These are phyloP conservation scores for Penicillium chermesinum DNA, from an alignment of 495 filamentous ascomycete species.

Conservation along the genomic window DNA sequence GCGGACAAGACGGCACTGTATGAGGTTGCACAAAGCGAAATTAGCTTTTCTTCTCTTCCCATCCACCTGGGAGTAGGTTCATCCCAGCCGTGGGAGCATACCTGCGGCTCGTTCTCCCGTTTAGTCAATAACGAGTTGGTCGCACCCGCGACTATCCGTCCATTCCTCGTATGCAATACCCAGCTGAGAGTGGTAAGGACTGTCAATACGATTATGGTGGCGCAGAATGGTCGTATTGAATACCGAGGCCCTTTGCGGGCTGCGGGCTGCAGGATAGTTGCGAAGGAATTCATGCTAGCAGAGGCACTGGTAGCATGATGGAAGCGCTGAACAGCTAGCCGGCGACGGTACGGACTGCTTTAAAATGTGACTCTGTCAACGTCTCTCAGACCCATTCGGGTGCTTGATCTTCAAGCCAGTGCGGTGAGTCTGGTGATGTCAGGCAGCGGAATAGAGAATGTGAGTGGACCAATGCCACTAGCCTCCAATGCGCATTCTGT, in stretches of 20 bases:
- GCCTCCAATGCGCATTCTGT: not conserved
- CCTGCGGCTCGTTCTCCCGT: constrained; percentile 33
- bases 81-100: constrained; percentile 15
- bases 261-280: constrained; percentile 20
- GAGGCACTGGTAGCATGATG: constrained; percentile 27
- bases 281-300: constrained; percentile 23
- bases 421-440: constrained; percentile 27
- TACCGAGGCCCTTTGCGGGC: constrained; percentile 27
- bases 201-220: constrained; percentile 28
- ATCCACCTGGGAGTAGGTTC: not conserved
- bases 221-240: constrained; percentile 36
- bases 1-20: constrained; percentile 77
- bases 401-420: constrained; percentile 6
- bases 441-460: constrained; percentile 12
- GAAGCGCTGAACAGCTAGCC: not conserved
- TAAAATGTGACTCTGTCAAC: not conserved
- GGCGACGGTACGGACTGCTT: not conserved
- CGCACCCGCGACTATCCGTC: constrained; percentile 3
- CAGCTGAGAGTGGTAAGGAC: constrained; percentile 25
- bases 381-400: not conserved
- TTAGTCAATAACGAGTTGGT: constrained; percentile 13
- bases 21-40: constrained; percentile 10
- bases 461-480: constrained; percentile 22
- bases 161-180: constrained; percentile 10
- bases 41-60: constrained; percentile 20